Conservation (phyloP, 2,329 filamentous ascomycete species). For the Capronia epimyces region DNA sequence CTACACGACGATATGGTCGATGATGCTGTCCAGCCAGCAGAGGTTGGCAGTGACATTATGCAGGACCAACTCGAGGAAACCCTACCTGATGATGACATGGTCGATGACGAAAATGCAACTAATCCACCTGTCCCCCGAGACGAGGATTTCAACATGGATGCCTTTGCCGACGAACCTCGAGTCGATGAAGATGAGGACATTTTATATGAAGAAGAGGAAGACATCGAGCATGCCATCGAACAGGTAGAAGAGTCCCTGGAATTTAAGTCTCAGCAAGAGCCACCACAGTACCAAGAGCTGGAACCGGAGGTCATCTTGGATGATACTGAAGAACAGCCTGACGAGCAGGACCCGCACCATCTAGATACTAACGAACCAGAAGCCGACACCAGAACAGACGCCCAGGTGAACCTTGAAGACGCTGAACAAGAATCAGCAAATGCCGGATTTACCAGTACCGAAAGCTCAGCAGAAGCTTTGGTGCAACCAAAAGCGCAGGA, state of each 20-base stretch:
- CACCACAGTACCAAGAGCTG: conserved; percentile 2
- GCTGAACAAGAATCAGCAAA: not conserved
- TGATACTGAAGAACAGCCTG: conserved; percentile 8
- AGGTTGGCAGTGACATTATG: conserved; percentile 24
- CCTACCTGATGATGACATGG: conserved; percentile 38
- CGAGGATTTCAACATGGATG: conserved; percentile 22
- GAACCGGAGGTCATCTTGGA: conserved; percentile 11
- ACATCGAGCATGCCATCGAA: not conserved
- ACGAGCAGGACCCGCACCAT: not conserved
- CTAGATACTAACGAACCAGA: conserved; percentile 7
- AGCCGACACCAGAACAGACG: not conserved
- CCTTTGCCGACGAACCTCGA: conserved; percentile 11
- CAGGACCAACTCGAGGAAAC: conserved; percentile 35
- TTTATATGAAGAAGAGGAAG: conserved; percentile 25
- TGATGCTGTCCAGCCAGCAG: conserved; percentile 30
- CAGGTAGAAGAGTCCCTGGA: conserved; percentile 6
- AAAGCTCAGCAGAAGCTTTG: not conserved
- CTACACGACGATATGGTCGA: conserved; percentile 27
- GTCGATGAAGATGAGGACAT: conserved; percentile 26
- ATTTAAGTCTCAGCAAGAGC: conserved; percentile 3
- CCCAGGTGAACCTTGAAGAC: conserved; percentile 1
- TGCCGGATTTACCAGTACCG: not conserved
- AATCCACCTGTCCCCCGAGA: conserved; percentile 16
- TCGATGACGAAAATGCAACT: conserved; percentile 31
- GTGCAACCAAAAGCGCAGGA: not conserved